Conservation (phyloP, 148 eudicot genomes). For the Rhododendron mucronatum region DNA sequence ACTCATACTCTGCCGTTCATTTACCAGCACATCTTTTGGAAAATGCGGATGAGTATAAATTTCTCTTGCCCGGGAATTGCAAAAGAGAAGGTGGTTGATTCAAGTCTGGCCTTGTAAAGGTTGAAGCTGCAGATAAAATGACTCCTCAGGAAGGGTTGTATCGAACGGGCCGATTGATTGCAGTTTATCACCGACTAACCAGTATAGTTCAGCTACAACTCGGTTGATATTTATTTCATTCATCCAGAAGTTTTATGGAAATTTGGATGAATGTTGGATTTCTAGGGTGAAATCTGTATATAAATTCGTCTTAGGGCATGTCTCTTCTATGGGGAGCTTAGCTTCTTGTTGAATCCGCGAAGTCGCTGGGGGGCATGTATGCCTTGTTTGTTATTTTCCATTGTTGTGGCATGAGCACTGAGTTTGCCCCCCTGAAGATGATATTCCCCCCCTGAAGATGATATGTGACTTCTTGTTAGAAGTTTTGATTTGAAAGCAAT, state of each 20-base stretch:
- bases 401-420: neutral
- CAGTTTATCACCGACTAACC: neutral
- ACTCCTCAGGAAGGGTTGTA: constrained; percentile 11
- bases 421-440: neutral
- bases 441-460: neutral
- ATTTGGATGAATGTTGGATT: constrained; percentile 23
- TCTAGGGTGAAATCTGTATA: constrained; percentile 36
- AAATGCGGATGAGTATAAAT: constrained; percentile 57
- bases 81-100: constrained; percentile 55
- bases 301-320: constrained; percentile 19
- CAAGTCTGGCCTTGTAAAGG: constrained; percentile 15
- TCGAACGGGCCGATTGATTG: constrained; percentile 18
- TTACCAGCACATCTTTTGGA: constrained; percentile 65
- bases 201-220: neutral
- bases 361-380: neutral
- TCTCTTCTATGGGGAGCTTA: constrained; percentile 19
- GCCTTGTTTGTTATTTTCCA: neutral
- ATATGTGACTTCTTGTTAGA: neutral
- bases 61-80: constrained; percentile 74
- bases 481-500: constrained; percentile 7
- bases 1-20: constrained; percentile 76
- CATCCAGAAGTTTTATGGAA: constrained; percentile 17
- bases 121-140: constrained; percentile 11
- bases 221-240: constrained; percentile 19
- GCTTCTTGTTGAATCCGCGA: neutral